Conservation (phyloP, 768 basidiomycete genomes). For the Gloeopeniophorella convolvens region DNA sequence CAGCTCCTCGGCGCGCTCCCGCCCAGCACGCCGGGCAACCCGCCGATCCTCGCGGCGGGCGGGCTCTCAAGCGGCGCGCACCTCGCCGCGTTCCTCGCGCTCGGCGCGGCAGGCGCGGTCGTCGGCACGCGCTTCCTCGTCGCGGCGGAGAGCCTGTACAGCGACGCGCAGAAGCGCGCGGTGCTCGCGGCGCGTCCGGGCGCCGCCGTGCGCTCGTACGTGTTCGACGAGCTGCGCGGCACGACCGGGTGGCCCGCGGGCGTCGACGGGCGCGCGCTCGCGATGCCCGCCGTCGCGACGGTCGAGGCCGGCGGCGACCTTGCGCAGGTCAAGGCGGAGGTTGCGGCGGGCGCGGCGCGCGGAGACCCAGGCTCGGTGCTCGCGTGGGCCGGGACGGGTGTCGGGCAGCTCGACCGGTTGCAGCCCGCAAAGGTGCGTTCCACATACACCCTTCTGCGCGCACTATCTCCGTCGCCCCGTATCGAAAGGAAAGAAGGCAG, state of each 20-base stretch:
- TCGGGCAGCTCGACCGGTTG: slow-evolving; percentile 26
- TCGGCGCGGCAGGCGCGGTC: slow-evolving; percentile 64
- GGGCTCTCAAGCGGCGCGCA: slow-evolving; percentile 62
- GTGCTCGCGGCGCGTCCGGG: slow-evolving; percentile 25
- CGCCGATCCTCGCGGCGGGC: slow-evolving; percentile 66
- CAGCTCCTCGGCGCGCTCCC: slow-evolving; percentile 41
- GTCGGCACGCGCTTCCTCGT: slow-evolving; percentile 72
- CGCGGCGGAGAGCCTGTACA: slow-evolving; percentile 50
- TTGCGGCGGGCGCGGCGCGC: slow-evolving; percentile 23
- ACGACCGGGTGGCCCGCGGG: slow-evolving; percentile 31
- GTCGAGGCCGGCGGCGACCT: slow-evolving; percentile 13
- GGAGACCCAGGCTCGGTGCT: slow-evolving; percentile 25
- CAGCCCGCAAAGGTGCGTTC: slow-evolving; percentile 27
- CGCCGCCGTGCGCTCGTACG: slow-evolving; percentile 28
- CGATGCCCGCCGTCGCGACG: slow-evolving; percentile 28
- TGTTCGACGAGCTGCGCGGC: slow-evolving; percentile 30
- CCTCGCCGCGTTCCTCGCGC: slow-evolving; percentile 54
- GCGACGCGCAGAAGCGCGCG: slow-evolving; percentile 28
- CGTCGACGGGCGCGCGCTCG: slow-evolving; percentile 37
- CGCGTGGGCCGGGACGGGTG: slow-evolving; percentile 33
- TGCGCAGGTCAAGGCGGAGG: slow-evolving; percentile 8
- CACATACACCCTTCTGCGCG: too few species aligned
- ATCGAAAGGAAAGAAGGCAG: neutral
- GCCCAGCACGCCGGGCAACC: slow-evolving; percentile 34
- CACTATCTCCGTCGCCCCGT: neutral